A percentile compares a stretch with the other conserved stretches of the same genome.
Conservation (phyloP, 768 basidiomycete species). For the Hericium erinaceus region DNA sequence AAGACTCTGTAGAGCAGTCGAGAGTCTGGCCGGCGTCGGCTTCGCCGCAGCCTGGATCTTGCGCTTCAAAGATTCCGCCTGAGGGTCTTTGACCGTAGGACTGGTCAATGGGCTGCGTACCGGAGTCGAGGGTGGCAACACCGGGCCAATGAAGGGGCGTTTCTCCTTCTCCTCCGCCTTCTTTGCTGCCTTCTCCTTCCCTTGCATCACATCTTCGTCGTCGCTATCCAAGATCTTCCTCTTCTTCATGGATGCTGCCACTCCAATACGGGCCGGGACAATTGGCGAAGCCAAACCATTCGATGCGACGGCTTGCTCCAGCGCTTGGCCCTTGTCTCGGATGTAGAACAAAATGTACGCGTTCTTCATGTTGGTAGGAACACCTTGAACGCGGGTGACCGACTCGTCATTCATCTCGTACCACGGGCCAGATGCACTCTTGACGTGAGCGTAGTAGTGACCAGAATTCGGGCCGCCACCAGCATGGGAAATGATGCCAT, state of each 20-base stretch:
- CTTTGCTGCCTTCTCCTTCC: slow-evolving; percentile 15
- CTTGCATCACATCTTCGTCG: slow-evolving; percentile 25
- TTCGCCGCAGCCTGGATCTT: slow-evolving; percentile 38
- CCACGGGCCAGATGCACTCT: slow-evolving; percentile 63
- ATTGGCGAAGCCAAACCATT: slow-evolving; percentile 2
- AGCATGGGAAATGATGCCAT: slow-evolving; percentile 88
- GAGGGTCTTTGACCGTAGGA: slow-evolving; percentile 33
- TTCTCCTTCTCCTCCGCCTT: slow-evolving; percentile 34
- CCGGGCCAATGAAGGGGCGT: slow-evolving; percentile 55
- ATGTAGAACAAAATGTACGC: slow-evolving; percentile 95
- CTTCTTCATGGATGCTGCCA: slow-evolving; percentile 42
- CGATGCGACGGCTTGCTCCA: slow-evolving; percentile 52
- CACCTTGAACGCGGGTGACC: slow-evolving; percentile 34
- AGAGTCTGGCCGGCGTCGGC: slow-evolving; percentile 14
- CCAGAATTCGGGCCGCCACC: slow-evolving; percentile 92
- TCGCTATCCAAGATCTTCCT: slow-evolving; percentile 41
- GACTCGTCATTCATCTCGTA: slow-evolving; percentile 91
- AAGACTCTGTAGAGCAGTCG: slow-evolving; percentile 29
- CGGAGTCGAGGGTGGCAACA: slow-evolving; percentile 42
- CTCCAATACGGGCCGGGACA: slow-evolving; percentile 17
- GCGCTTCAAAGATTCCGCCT: slow-evolving; percentile 40
- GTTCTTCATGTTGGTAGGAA: slow-evolving; percentile 58
- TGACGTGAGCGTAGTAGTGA: slow-evolving; percentile 88
- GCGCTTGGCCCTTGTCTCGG: slow-evolving; percentile 64
- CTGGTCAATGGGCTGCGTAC: slow-evolving; percentile 7